Conservation (phyloP, 192 early-diverging fungal genomes). For the Coemansia sp. region DNA sequence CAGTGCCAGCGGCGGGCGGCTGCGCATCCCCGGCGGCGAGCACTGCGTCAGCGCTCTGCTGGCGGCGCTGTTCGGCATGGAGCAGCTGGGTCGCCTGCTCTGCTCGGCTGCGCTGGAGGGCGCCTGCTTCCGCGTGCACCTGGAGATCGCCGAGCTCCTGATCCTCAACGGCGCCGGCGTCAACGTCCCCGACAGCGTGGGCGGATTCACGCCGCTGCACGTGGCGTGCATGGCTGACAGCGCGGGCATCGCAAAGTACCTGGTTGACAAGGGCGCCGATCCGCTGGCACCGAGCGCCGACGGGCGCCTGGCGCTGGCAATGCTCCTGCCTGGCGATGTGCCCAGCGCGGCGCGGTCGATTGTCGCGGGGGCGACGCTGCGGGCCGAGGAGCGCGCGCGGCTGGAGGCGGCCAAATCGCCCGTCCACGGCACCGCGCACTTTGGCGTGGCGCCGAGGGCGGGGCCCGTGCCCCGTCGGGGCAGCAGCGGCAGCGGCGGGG, state of each 20-base stretch:
- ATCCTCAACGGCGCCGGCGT: slow-evolving; percentile 42
- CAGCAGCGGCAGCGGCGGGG: slow-evolving; percentile 12
- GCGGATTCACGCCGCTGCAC: slow-evolving; percentile 29
- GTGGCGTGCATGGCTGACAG: slow-evolving; percentile 21
- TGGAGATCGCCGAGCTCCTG: slow-evolving; percentile 46
- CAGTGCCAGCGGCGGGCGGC: slow-evolving; percentile 53
- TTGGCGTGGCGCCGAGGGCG: not conserved
- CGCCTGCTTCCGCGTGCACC: slow-evolving; percentile 1
- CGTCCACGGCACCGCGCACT: not conserved
- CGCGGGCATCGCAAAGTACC: slow-evolving; percentile 13
- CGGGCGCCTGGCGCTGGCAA: slow-evolving; percentile 1
- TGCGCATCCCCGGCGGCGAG: not conserved
- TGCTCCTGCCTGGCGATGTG: slow-evolving; percentile 1
- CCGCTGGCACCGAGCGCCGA: slow-evolving; percentile 12
- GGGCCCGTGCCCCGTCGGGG: not conserved
- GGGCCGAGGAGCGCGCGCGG: slow-evolving; percentile 22
- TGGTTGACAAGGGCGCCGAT: slow-evolving; percentile 41
- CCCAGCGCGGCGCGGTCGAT: slow-evolving; percentile 1
- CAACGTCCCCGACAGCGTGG: slow-evolving; percentile 3
- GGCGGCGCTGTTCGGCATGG: slow-evolving; percentile 30
- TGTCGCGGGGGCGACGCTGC: slow-evolving; percentile 14
- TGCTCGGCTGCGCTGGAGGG: not conserved
- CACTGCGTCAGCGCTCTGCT: slow-evolving; percentile 14
- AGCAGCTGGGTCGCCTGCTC: not conserved
- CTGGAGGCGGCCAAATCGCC: slow-evolving; percentile 8